These are phyloP conservation scores for Boletus reticulatus DNA, from an alignment of 768 basidiomycete genomes.

Conservation along the genomic window DNA sequence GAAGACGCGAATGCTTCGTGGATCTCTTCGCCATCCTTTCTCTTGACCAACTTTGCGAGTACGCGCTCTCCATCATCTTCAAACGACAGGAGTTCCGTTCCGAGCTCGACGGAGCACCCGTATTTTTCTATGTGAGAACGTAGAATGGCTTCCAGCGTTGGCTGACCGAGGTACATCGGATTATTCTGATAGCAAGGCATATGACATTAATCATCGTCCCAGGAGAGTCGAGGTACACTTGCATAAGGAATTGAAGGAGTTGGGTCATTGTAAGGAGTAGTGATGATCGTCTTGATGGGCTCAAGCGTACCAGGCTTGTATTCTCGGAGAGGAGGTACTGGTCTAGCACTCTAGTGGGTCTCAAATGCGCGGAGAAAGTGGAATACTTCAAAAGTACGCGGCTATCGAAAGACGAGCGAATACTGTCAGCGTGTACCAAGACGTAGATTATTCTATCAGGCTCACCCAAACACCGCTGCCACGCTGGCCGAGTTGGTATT, in stretches of 20 bases:
- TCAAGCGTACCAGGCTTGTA: constrained; percentile 31
- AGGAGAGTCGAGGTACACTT: neutral
- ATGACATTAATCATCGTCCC: neutral
- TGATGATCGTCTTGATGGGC: constrained; percentile 6
- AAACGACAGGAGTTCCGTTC: constrained; percentile 45
- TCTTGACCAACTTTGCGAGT: constrained; percentile 34
- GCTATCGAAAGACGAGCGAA: constrained; percentile 4
- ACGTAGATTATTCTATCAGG: neutral
- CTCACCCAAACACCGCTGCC: constrained; percentile 39
- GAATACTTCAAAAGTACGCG: constrained; percentile 43
- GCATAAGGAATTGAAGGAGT: constrained; percentile 30
- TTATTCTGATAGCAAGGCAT: constrained; percentile 4
- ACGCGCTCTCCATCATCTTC: constrained; percentile 37
- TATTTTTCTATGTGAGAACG: constrained; percentile 19
- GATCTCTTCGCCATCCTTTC: constrained; percentile 19
- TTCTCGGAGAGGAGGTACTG: constrained; percentile 28
- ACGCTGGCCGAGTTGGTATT: constrained; percentile 37
- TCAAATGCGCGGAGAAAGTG: constrained; percentile 39
- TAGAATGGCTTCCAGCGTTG: constrained; percentile 27
- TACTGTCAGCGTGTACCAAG: neutral
- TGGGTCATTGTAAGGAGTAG: constrained; percentile 9
- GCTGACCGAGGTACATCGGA: constrained; percentile 22
- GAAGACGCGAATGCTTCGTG: constrained; percentile 28
- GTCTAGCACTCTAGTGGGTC: constrained; percentile 32
- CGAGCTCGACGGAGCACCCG: constrained; percentile 38